phyloP scores from a whole-genome alignment of 225 moss, liverwort and hornwort genomes.

The Bryum argenteum region DNA sequence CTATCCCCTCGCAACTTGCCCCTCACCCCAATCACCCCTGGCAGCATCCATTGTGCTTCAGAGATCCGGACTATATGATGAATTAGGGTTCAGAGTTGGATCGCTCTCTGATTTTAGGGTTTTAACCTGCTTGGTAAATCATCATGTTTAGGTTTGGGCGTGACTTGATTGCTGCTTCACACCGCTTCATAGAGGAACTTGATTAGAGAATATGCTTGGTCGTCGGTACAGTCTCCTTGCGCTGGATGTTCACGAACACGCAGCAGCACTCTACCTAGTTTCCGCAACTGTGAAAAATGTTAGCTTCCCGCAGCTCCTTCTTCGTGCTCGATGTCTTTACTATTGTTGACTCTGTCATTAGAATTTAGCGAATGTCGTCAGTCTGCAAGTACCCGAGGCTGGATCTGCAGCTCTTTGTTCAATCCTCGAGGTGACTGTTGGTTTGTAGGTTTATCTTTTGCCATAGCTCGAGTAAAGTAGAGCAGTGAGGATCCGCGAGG shows the following conservation, averaged over 20 bases:
- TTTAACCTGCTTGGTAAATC: too few species aligned
- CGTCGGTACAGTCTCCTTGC: neutral
- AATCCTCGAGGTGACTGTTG: neutral
- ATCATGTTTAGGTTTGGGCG: too few species aligned
- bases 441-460: neutral
- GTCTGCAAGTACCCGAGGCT: neutral
- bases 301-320: conserved; percentile 8
- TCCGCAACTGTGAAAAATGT: neutral
- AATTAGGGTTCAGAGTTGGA: neutral
- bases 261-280: neutral
- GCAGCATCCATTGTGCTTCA: neutral
- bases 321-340: neutral
- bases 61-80: neutral
- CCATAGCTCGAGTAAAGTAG: neutral
- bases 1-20: neutral
- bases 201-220: too few species aligned
- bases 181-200: neutral
- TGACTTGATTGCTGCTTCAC: neutral
- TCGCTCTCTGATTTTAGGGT: too few species aligned
- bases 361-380: neutral
- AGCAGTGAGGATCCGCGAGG: neutral
- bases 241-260: neutral
- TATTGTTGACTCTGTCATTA: neutral
- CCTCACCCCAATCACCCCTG: neutral
- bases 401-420: conserved; percentile 1